A percentile compares a stretch with the other conserved stretches of the same genome.
These are phyloP conservation scores for Murraya koenigii DNA, from an alignment of 345 rosid genomes.

Conservation along the genomic window DNA sequence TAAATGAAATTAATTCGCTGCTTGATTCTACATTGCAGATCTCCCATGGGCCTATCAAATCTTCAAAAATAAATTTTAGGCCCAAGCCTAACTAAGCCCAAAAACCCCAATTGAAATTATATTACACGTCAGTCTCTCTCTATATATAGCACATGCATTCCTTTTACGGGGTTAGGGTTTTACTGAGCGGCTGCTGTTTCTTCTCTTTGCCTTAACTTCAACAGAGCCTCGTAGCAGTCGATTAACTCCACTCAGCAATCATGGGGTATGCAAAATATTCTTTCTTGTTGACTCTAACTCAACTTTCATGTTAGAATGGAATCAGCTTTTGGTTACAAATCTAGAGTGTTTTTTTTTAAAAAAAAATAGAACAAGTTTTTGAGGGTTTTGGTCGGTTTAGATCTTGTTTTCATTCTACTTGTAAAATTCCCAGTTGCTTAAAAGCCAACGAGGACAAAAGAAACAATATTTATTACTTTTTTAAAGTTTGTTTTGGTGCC, in stretches of 20 bases:
- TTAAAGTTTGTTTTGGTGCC: not conserved
- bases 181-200: constrained; percentile 5
- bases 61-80: not conserved
- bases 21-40: not conserved
- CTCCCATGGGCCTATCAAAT: not conserved
- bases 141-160: not conserved
- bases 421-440: not conserved
- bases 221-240: constrained; percentile 1
- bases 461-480: not conserved
- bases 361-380: too few relatives aligned
- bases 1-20: too few relatives aligned
- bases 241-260: not conserved
- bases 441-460: not conserved
- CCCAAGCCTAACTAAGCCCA: not conserved
- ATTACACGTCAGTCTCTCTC: not conserved
- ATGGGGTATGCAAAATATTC: constrained; percentile 22
- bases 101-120: not conserved
- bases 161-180: constrained; percentile 4
- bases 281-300: not conserved
- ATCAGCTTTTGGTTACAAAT: not conserved
- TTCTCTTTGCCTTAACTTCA: not conserved
- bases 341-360: not conserved
- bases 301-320: not conserved
- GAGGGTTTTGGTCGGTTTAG: not conserved
- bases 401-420: not conserved